Conservation (phyloP, 139 green algal species). For the Diplosphaera chodatii region DNA sequence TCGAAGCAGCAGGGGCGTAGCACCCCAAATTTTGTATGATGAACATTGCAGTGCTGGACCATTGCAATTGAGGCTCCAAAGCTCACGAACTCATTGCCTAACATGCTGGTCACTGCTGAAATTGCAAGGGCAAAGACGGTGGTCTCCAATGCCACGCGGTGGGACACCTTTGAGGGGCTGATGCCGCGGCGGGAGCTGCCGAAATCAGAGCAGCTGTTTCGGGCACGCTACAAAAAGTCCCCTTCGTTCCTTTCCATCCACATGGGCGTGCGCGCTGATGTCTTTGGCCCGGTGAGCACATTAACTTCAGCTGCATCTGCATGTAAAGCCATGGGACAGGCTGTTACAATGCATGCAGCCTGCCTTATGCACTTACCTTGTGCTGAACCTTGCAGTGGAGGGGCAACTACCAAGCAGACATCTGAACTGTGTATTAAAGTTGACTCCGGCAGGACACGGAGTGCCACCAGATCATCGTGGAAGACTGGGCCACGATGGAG, state of each 20-base stretch:
- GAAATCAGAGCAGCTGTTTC: conserved; percentile 46
- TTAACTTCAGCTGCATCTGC: too few species aligned
- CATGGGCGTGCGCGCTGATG: conserved; percentile 72
- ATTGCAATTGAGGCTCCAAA: too few species aligned
- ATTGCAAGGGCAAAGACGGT: conserved; percentile 72
- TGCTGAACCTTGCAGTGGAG: too few species aligned
- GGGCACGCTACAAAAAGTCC: conserved; percentile 80
- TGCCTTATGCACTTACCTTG: background rate
- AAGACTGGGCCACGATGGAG: conserved; percentile 86
- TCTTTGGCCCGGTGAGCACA: conserved; percentile 44
- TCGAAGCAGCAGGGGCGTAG: background rate
- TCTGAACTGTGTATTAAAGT: too few species aligned
- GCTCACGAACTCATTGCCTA: too few species aligned
- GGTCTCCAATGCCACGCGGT: conserved; percentile 92
- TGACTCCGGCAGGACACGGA: conserved; percentile 33
- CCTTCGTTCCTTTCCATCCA: conserved; percentile 92
- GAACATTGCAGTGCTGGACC: background rate
- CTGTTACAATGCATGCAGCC: too few species aligned
- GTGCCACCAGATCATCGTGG: conserved; percentile 91
- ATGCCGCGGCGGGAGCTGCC: conserved; percentile 65
- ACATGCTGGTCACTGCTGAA: conserved; percentile 8
- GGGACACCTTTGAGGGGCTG: conserved; percentile 93
- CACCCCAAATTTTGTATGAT: background rate
- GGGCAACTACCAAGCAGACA: too few species aligned
- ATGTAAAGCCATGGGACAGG: too few species aligned